Conservation (phyloP, 495 filamentous ascomycete species). For the Zalerion maritima region DNA sequence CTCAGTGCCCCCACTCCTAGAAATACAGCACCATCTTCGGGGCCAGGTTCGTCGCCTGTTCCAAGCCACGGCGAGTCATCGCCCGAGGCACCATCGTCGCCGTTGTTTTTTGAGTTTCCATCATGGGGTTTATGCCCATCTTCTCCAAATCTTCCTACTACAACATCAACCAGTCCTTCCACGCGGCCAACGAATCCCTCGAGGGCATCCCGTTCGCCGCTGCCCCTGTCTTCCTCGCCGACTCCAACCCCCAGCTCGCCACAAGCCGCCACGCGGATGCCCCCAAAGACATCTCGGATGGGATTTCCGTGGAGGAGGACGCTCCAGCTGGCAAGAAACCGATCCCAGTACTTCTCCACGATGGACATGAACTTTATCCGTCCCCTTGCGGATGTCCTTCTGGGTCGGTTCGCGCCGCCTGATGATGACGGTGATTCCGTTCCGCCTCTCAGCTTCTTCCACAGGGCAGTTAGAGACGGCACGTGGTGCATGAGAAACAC, state of each 20-base stretch:
- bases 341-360: conserved; percentile 74
- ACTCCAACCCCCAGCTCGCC: conserved; percentile 89
- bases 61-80: conserved; percentile 48
- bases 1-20: conserved; percentile 57
- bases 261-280: conserved; percentile 78
- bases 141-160: conserved; percentile 76
- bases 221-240: conserved; percentile 85
- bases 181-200: conserved; percentile 63
- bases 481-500: conserved; percentile 82
- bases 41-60: conserved; percentile 41
- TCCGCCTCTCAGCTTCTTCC: no score
- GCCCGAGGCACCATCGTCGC: conserved; percentile 5
- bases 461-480: conserved; percentile 49
- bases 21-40: conserved; percentile 73
- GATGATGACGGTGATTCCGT: no score
- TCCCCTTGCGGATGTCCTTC: no score
- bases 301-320: conserved; percentile 83
- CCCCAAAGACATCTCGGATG: conserved; percentile 59
- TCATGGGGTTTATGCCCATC: conserved; percentile 10
- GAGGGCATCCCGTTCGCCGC: conserved; percentile 78
- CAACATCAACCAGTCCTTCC: conserved; percentile 61
- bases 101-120: conserved; percentile 3
- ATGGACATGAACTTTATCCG: conserved; percentile 35
- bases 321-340: conserved; percentile 72
- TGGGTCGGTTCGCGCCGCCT: no score